Base-by-base conservation (phyloP, 495 filamentous ascomycete species). In the Stereocaulon alpinum region DNA sequence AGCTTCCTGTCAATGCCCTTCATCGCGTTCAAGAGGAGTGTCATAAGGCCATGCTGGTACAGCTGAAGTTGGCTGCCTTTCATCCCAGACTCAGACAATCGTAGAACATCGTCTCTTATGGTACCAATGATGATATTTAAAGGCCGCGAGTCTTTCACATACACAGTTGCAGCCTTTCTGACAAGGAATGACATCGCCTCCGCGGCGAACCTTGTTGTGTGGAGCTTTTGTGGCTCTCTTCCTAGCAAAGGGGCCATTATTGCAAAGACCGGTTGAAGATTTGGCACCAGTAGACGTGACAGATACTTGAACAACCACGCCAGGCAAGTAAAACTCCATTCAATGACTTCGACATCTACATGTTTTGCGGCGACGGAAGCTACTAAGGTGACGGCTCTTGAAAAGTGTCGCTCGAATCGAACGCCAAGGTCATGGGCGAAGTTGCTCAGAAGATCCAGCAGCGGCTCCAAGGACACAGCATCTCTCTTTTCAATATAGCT, bases 251-350 rank as follows among this genome's bases (percentile, higher is more conserved):
- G 87, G 11, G 88, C 82, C 75, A 97, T 83, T 41, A 89, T 81
- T 63, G 87, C 79, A 66, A 88, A 89, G 7, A 94, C 80, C 29
- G 92, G 88, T 63, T 89, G 77, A 55, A 97, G 73, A 67, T 99
- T 88, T 5, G 89, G 86, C 0, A 89, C 86, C 24, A 99, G 68
- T 9, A 96, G 77, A 47, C 87, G 81, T 4, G 90, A 92, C 20
- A 99, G 80, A 65, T 95, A 97, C 68, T 97, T 99, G 80, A 97
- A 94, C 18, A 96, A 80, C 81, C 94, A 96, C 61, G 93, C 89
- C 15, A 99, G 78, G 65, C 89, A 91, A 48, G 82, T 89, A 69
- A 99, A 97, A 58, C 89, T 91, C 94, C 93, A 97, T 74, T 99
- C 91, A 40, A 94, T 85, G 17, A 89, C 88, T 63, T 92, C 89